Conservation (phyloP, 177 flowering plant species). For the Vitis hybrid region DNA sequence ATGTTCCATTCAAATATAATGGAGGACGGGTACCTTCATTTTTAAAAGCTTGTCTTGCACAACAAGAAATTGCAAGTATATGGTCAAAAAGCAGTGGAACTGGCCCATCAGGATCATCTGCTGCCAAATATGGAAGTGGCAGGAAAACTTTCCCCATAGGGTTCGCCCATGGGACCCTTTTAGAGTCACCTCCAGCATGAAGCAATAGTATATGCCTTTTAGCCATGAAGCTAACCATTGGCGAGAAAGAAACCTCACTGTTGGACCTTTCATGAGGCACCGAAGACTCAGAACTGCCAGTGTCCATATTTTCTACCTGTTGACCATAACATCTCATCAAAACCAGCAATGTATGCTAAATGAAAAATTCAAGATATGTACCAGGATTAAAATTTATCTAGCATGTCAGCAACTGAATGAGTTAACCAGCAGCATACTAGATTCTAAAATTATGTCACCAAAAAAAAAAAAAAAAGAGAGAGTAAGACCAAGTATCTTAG, state of each 20-base stretch:
- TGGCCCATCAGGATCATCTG: constrained; percentile 97
- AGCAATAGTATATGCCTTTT: constrained; percentile 79
- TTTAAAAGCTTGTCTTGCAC: constrained; percentile 89
- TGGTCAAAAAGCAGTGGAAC: constrained; percentile 98
- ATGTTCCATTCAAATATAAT: neutral
- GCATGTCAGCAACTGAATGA: too few species aligned
- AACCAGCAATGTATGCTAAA: constrained; percentile 1
- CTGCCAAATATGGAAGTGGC: constrained; percentile 92
- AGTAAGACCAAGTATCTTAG: too few species aligned
- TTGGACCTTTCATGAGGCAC: constrained; percentile 21
- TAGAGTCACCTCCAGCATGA: constrained; percentile 99
- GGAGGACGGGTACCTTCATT: constrained; percentile 59
- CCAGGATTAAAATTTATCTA: too few species aligned
- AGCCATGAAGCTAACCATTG: constrained; percentile 44
- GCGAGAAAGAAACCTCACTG: constrained; percentile 22
- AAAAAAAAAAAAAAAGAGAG: too few species aligned
- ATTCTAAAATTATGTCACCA: too few species aligned
- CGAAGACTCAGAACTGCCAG: constrained; percentile 30
- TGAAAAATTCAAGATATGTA: too few species aligned
- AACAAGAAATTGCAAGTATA: constrained; percentile 91
- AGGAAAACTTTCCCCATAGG: constrained; percentile 99
- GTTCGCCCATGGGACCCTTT: constrained; percentile 99
- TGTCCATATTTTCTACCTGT: constrained; percentile 39
- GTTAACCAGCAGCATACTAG: too few species aligned
- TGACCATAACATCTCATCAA: constrained; percentile 25